Evolutionary conservation across 2,329 filamentous ascomycete genomes (phyloP), one percentile per base, ranked within the genome.

Genomic region (Bipolaris zeicola): DNA sequence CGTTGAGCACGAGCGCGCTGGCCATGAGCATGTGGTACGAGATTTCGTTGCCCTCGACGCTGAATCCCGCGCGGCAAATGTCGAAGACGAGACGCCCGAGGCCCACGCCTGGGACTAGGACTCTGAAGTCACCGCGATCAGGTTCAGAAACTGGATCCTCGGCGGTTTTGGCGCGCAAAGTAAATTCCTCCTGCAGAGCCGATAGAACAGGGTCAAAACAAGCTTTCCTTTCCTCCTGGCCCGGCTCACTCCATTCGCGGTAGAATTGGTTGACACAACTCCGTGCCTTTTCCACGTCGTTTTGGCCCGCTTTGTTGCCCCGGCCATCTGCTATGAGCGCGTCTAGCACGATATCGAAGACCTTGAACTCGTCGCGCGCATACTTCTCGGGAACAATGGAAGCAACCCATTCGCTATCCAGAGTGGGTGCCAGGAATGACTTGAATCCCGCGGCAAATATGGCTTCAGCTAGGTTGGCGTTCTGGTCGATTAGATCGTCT

Each of bases 21-120:
- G 92, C 92, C 55, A 98, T 82, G n/a, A 99, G 85, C 74, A 96
- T 92, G 75, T 99, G 95, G 71, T 96, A 98, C 2, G 93, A 97
- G 60, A 98, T 96, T 77, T 99, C 80, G 71, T 97, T 98, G 26
- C 94, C 94, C 75, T 97, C 92, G 0, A 87, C 85, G 10, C 84
- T 79, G 74, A 87, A 96, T 10, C 95, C 93, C 1, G 80, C 81
- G 26, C 79, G 80, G 71, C 89, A 92, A 13, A 98, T 81, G 42
- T 99, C 95, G 68, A 96, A 96, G 0, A 98, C 91, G 2, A 98
- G 80, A 13, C 95, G 85, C 2, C 92, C 95, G 2, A 99, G 81
- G 0, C 95, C 95, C 3, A 94, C 93, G 0, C 95, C 95, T 0
- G 95, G 95, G 0, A 98, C 88, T 0, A 99, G 83, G 0, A 99